These are phyloP conservation scores for Fragaria nilgerrensis DNA, from an alignment of 306 rosid species.

Conservation along the genomic window DNA sequence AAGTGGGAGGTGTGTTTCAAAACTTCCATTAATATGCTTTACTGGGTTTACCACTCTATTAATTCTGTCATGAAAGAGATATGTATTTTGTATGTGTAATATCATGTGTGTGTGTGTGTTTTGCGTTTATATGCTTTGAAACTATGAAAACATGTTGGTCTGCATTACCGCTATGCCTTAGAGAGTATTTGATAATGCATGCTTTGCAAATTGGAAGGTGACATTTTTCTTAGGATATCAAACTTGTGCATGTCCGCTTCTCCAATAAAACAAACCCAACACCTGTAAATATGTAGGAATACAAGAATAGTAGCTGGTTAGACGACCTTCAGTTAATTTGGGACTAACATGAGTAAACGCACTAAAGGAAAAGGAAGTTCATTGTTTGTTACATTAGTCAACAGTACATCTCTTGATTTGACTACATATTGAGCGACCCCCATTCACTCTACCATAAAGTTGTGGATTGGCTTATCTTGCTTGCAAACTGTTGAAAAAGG, in stretches of 20 bases:
- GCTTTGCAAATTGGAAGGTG: neutral
- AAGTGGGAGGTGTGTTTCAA: conserved; percentile 48
- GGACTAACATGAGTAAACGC: neutral
- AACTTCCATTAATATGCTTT: neutral
- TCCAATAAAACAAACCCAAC: neutral
- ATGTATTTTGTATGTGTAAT: neutral
- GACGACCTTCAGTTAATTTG: neutral
- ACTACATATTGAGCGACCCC: neutral
- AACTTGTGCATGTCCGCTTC: neutral
- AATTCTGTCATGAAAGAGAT: neutral
- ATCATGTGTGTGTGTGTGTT: neutral
- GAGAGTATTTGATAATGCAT: neutral
- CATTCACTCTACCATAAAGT: neutral
- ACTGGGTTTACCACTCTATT: neutral
- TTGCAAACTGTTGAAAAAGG: neutral
- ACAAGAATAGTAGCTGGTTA: neutral
- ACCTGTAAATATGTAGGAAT: neutral
- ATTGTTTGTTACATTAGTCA: neutral
- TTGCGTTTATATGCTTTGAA: neutral
- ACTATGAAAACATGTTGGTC: neutral
- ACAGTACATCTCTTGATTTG: neutral
- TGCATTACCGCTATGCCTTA: neutral
- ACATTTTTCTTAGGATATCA: neutral
- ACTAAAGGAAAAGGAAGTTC: neutral
- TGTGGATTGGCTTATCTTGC: neutral